Base-by-base conservation (phyloP, 2,329 filamentous ascomycete genomes). In the Lasiodiplodia theobromae region DNA sequence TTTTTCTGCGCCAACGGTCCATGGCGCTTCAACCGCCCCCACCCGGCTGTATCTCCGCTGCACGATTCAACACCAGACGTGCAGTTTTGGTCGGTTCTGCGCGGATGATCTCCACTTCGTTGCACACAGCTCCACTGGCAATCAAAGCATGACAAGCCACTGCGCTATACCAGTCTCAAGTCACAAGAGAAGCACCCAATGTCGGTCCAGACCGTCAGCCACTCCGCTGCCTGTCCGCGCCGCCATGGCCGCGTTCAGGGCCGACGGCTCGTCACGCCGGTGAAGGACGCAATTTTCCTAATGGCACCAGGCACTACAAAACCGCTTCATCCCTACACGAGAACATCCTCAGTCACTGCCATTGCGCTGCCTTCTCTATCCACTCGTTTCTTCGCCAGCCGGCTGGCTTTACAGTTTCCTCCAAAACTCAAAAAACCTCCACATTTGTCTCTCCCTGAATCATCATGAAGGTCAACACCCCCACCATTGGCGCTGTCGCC, bases 41-140 rank as follows among this genome's bases (percentile, higher is more conserved):
- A 60, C 38, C 56, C n/a, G 8, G 21, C 56, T 25, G 23, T 23
- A 37, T 7, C 44, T 21, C 37, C 56, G 56, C 56, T 47, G 40
- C 56, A 12, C 57, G 57, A 62, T 40, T 62, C 57, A 62, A 62
- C 57, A 62, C 57, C 57, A 62, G 31, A 18, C 57, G 16, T 8
- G 7, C 21, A 34, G 16, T 18, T 25, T 38, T 40, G 12, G 34
- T 18, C 8, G n/a, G 21, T n/a, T 18, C 28, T 18, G 28, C n/a
- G 21, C 14, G 18, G 25, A 38, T 38, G 25, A 52, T 31, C 44
- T 63, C 23, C 28, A 28, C 28, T 25, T 6, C 18, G 28, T n/a
- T 38, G 44, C 58, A 51, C 11, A 14, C n/a, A 11, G 44, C 40
- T 52, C 44, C 58, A 63, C 58, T 31, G 7, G 21, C 40, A 62